Percentiles rank a stretch among this genome's conserved stretches.
phyloP scores from a whole-genome alignment of 805 yeast species.

The Pichia cabralensis region DNA sequence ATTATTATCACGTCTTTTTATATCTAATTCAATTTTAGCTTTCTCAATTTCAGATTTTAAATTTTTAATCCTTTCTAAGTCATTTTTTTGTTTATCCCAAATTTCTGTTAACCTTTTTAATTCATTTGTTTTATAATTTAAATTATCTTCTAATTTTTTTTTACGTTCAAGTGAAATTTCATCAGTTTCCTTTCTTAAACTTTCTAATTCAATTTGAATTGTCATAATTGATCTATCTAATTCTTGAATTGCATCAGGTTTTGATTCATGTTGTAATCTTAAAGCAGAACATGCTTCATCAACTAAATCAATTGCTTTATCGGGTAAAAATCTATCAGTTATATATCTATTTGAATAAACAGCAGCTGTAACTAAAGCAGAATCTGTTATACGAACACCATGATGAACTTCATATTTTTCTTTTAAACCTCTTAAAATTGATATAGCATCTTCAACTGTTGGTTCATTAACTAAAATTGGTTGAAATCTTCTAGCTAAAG shows the following conservation, averaged over 20 bases:
- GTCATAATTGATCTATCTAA: conserved; percentile 88
- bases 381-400: conserved; percentile 91
- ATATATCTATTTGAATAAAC: conserved; percentile 62
- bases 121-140: conserved; percentile 55
- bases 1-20: conserved; percentile 73
- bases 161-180: conserved; percentile 71
- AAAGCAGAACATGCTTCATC: conserved; percentile 95
- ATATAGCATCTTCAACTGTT: conserved; percentile 84
- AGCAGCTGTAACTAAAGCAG: conserved; percentile 90
- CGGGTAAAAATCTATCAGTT: conserved; percentile 93
- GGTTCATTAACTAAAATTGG: conserved; percentile 94
- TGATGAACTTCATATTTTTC: conserved; percentile 94
- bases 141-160: conserved; percentile 58
- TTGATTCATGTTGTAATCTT: conserved; percentile 90
- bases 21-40: conserved; percentile 75
- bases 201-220: conserved; percentile 88
- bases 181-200: conserved; percentile 87
- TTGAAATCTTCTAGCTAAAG: conserved; percentile 97
- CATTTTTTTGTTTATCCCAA: conserved; percentile 79
- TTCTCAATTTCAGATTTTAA: conserved; percentile 79
- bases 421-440: conserved; percentile 92
- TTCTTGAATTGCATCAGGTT: conserved; percentile 88
- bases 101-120: conserved; percentile 60
- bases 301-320: conserved; percentile 90
- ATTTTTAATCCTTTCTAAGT: conserved; percentile 65